Base-by-base conservation (phyloP, 164 flowering plant species). In the Aristolochia fimbriata region DNA sequence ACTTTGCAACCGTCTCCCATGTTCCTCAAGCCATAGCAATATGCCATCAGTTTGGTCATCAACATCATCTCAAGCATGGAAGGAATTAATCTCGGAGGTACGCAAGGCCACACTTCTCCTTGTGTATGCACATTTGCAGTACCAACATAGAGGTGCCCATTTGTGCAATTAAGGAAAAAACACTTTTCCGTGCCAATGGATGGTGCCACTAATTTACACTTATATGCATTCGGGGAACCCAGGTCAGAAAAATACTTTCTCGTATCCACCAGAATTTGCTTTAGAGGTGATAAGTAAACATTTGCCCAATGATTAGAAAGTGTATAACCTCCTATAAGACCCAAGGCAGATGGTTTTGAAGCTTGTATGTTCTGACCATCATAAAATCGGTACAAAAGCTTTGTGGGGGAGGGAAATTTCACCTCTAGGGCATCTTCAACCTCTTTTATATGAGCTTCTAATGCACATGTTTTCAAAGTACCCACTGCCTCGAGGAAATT, bases 1-100 rank as follows among this genome's bases (percentile, higher is more conserved):
- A 79, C 66, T 71, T 46, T 87, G 70, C 59, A 94, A 75, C 59
- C 96, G 93, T 13, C 86, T 85, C 7, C 62, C 74, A 73, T 86
- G 96, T 71, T 94, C 99, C 72, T 94, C 99, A 53, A 94, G 70
- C 99, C 99, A 91, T 31, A 91, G 76, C 62, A 94, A 67, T 86
- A 88, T 74, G 15, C 76, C 91, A 80, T 93, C 96, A 59, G 83
- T 91, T 51, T 76, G 88, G 7, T 78, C 69, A 56, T 25, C 61
- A 62, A 71, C 64, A 30, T 59, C 15, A 14, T n/a, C 61, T 71
- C 80, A 63, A 74, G 81, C 21, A 73, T 78, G 0, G 78, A 77
- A 8, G 47, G 71, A 52, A 86, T 63, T 68, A 81, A 65, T 27
- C 65, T 57, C 58, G 49, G 61, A 41, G 97, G 92, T 15, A 91